Evolutionary conservation across 2,329 filamentous ascomycete genomes (phyloP).

Genomic region (Arthrocladium fulminans): DNA sequence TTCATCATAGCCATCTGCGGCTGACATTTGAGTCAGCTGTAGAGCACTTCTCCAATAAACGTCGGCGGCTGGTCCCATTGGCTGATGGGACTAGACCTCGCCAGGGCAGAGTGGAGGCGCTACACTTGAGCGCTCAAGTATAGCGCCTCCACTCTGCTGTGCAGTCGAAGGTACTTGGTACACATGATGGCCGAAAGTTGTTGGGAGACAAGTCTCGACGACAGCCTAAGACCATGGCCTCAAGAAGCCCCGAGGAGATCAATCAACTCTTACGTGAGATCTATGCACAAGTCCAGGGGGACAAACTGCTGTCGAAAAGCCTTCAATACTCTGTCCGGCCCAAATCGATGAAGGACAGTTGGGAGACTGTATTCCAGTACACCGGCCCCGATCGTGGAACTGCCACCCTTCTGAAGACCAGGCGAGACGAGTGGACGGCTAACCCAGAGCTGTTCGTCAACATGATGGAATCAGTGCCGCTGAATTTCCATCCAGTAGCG

Average conservation of each 20-base stretch:
- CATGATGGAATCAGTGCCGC: background rate
- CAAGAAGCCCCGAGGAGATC: background rate
- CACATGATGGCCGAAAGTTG: background rate
- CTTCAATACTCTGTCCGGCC: background rate
- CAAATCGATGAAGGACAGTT: background rate
- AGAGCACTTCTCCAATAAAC: no score
- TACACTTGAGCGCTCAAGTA: constrained; percentile 1
- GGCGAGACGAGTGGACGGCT: background rate
- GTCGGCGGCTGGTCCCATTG: no score
- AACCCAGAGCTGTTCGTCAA: background rate
- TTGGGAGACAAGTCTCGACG: background rate
- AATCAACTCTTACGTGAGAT: background rate
- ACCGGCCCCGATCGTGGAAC: background rate
- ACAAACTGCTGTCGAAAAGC: background rate
- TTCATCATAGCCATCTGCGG: no score
- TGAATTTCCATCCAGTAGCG: background rate
- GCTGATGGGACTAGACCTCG: no score
- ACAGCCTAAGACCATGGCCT: background rate
- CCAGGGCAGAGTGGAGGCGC: background rate
- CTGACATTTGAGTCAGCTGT: no score
- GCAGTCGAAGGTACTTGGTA: background rate
- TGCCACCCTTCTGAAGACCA: background rate
- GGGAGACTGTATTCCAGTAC: background rate
- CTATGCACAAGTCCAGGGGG: background rate
- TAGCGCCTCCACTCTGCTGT: background rate